phyloP scores from a whole-genome alignment of 257 asterid species.

The Coffea canephora region DNA sequence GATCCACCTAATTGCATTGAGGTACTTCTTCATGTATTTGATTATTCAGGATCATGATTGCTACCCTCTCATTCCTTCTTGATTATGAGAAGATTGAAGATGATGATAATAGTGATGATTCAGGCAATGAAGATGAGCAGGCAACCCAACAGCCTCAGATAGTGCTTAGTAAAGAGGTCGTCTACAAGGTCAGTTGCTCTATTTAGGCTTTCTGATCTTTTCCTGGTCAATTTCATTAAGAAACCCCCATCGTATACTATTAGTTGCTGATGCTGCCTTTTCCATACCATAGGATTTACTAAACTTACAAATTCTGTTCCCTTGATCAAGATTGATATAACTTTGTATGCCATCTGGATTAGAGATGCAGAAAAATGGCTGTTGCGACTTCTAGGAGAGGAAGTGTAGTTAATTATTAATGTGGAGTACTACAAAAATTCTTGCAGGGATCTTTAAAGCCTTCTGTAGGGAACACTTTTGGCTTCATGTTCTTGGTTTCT shows the following conservation, averaged over 20 bases:
- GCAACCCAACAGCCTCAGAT: slow-evolving; percentile 53
- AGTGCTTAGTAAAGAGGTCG: slow-evolving; percentile 66
- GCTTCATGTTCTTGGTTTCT: background rate
- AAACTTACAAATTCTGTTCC: too few species aligned
- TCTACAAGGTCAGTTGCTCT: slow-evolving; percentile 71
- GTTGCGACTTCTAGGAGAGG: background rate
- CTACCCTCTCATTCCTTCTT: slow-evolving; percentile 86
- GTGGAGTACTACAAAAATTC: background rate
- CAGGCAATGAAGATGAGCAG: slow-evolving; percentile 69
- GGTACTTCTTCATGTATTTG: slow-evolving; percentile 12
- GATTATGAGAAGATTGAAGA: slow-evolving; percentile 85
- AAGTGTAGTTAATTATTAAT: background rate
- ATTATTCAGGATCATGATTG: slow-evolving; percentile 81
- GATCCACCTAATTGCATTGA: background rate
- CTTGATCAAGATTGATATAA: background rate
- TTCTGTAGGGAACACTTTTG: background rate
- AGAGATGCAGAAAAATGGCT: background rate
- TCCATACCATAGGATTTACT: background rate
- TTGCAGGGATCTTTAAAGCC: background rate
- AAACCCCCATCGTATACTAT: background rate
- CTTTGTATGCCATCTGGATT: background rate
- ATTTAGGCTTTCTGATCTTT: slow-evolving; percentile 9
- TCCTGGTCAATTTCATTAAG: background rate
- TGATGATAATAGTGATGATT: slow-evolving; percentile 65
- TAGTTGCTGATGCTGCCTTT: background rate